Conservation (phyloP, 257 asterid genomes). For the Primulina eburnea region DNA sequence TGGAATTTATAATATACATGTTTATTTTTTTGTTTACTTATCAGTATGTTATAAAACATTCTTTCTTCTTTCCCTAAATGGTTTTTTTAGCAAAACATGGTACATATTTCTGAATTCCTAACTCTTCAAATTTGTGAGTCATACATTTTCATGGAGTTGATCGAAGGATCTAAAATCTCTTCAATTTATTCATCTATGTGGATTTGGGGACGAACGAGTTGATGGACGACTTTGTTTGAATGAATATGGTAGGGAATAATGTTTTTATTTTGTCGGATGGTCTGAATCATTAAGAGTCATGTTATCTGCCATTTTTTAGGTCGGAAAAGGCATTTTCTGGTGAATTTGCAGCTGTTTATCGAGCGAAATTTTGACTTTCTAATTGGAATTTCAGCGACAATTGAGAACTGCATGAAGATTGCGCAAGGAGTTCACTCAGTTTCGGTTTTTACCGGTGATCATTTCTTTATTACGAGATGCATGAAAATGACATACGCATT, state of each 20-base stretch:
- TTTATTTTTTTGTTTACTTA: too few species aligned
- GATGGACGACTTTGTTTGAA: slow-evolving; percentile 27
- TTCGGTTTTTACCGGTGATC: background rate
- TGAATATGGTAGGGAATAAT: slow-evolving; percentile 37
- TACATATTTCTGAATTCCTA: too few species aligned
- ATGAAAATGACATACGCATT: background rate
- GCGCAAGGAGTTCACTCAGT: background rate
- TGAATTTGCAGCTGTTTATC: too few species aligned
- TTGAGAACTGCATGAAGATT: background rate
- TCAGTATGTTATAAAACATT: too few species aligned
- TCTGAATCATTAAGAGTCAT: slow-evolving; percentile 38
- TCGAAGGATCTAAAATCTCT: slow-evolving; percentile 34
- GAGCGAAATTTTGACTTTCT: background rate
- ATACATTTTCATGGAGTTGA: background rate
- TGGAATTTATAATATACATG: too few species aligned
- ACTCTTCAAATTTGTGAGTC: too few species aligned
- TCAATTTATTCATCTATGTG: slow-evolving; percentile 33
- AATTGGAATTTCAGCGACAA: background rate
- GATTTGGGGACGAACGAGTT: slow-evolving; percentile 26
- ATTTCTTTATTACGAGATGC: background rate
- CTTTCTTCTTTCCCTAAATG: too few species aligned
- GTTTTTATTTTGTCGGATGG: slow-evolving; percentile 33
- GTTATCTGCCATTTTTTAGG: slow-evolving; percentile 48
- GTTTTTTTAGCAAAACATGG: too few species aligned
- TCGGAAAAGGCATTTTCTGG: too few species aligned